Percentiles rank a stretch among this genome's conserved stretches.
Conservation (phyloP, 2,329 filamentous ascomycete species). For the Trichoderma citrinoviride region DNA sequence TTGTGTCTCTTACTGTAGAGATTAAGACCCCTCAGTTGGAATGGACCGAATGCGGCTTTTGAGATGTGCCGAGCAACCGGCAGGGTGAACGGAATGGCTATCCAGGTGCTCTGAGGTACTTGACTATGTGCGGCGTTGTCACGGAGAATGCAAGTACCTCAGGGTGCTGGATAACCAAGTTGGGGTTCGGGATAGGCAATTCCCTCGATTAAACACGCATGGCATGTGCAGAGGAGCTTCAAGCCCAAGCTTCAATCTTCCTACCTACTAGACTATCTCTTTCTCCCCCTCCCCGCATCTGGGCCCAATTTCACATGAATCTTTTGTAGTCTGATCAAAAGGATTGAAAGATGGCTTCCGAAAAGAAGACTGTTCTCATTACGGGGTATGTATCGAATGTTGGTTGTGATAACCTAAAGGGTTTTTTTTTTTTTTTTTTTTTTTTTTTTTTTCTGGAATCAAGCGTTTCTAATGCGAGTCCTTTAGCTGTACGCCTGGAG, state of each 20-base stretch:
- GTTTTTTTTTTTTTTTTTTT: not conserved
- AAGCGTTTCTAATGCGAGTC: not conserved
- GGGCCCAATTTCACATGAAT: not conserved
- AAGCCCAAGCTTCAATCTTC: too few relatives aligned
- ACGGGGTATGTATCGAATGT: constrained; percentile 42
- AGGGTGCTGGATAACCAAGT: too few relatives aligned
- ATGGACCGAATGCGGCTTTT: not conserved
- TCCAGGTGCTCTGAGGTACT: too few relatives aligned
- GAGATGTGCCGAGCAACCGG: not conserved
- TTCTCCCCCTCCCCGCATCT: constrained; percentile 7
- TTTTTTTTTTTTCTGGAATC: not conserved
- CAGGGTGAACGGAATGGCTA: too few relatives aligned
- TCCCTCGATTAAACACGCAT: not conserved
- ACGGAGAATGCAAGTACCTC: too few relatives aligned
- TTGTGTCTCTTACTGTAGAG: too few relatives aligned
- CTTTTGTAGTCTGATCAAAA: not conserved
- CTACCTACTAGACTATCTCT: too few relatives aligned
- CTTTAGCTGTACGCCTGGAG: constrained; percentile 55
- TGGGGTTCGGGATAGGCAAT: too few relatives aligned
- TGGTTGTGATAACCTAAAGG: not conserved
- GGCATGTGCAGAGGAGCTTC: too few relatives aligned
- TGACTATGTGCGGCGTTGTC: too few relatives aligned
- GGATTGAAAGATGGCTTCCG: constrained; percentile 25
- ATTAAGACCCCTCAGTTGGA: not conserved
- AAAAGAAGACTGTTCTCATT: constrained; percentile 47